Evolutionary conservation across 331 rosid genomes (phyloP).

Genomic region (Erythrophleum ivorense): DNA sequence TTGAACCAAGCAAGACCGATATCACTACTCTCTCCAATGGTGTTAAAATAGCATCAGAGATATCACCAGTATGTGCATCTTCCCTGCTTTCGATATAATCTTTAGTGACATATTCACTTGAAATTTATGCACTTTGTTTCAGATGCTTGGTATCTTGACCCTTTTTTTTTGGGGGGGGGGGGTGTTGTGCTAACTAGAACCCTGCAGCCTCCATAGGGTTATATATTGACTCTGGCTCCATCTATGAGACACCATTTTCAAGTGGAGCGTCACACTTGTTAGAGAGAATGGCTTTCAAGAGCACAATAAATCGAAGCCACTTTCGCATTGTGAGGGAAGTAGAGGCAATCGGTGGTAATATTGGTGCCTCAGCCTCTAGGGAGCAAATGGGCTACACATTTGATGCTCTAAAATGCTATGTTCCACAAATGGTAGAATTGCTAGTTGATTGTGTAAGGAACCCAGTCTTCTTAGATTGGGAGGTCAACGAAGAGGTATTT

Average conservation of each 20-base stretch:
- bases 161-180: background rate
- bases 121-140: background rate
- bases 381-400: constrained; percentile 82
- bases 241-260: constrained; percentile 59
- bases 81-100: background rate
- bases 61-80: constrained; percentile 51
- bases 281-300: constrained; percentile 76
- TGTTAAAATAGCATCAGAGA: constrained; percentile 67
- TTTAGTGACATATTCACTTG: background rate
- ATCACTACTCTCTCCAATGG: constrained; percentile 70
- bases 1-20: constrained; percentile 65
- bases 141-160: background rate
- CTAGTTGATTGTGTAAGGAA: constrained; percentile 71
- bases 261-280: constrained; percentile 67
- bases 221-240: constrained; percentile 68
- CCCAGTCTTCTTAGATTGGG: constrained; percentile 82
- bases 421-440: constrained; percentile 74
- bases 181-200: constrained; percentile 40
- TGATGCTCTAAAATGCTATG: constrained; percentile 72
- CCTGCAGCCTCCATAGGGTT: constrained; percentile 72
- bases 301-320: constrained; percentile 73
- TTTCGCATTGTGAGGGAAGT: constrained; percentile 70
- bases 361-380: constrained; percentile 68
- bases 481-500: constrained; percentile 69
- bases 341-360: constrained; percentile 66